Percentiles rank a stretch among this genome's conserved stretches.
phyloP scores from a whole-genome alignment of 2,329 filamentous ascomycete species.

The Phoma sp. region DNA sequence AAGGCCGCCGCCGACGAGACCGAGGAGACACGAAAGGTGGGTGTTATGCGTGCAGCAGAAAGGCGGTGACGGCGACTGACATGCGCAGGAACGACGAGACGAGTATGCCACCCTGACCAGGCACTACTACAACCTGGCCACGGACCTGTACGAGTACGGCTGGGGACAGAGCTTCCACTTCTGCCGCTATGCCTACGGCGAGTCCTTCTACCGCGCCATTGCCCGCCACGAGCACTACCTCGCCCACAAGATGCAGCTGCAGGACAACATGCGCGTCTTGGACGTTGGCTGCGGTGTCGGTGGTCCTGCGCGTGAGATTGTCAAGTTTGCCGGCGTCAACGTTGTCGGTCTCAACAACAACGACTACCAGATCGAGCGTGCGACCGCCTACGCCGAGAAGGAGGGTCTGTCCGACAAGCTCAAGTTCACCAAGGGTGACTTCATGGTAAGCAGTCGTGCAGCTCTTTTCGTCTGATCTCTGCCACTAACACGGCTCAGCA shows the following conservation, averaged over 20 bases:
- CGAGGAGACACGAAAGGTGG: slow-evolving; percentile 77
- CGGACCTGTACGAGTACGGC: slow-evolving; percentile 94
- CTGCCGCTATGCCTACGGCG: slow-evolving; percentile 86
- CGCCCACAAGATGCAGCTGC: slow-evolving; percentile 84
- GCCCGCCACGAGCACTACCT: slow-evolving; percentile 98
- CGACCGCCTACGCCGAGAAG: slow-evolving; percentile 81
- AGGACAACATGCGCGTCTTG: slow-evolving; percentile 85
- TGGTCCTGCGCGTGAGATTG: slow-evolving; percentile 92
- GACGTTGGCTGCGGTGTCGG: slow-evolving; percentile 98
- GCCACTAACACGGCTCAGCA: slow-evolving; percentile 60
- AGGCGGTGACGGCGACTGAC: slow-evolving; percentile 24
- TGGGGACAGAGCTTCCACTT: slow-evolving; percentile 98
- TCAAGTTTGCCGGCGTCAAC: slow-evolving; percentile 90
- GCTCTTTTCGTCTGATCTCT: not conserved
- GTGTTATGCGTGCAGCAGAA: not conserved
- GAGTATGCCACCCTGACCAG: slow-evolving; percentile 93
- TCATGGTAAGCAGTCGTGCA: slow-evolving; percentile 68
- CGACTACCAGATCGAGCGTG: slow-evolving; percentile 97
- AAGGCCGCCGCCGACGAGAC: slow-evolving; percentile 82
- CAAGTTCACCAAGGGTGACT: slow-evolving; percentile 91
- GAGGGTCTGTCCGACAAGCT: slow-evolving; percentile 82
- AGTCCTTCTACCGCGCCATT: slow-evolving; percentile 89
- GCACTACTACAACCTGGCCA: slow-evolving; percentile 98
- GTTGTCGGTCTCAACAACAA: slow-evolving; percentile 97
- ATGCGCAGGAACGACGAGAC: slow-evolving; percentile 72